phyloP scores from a whole-genome alignment of 257 asterid species.

The Lithospermum erythrorhizon region DNA sequence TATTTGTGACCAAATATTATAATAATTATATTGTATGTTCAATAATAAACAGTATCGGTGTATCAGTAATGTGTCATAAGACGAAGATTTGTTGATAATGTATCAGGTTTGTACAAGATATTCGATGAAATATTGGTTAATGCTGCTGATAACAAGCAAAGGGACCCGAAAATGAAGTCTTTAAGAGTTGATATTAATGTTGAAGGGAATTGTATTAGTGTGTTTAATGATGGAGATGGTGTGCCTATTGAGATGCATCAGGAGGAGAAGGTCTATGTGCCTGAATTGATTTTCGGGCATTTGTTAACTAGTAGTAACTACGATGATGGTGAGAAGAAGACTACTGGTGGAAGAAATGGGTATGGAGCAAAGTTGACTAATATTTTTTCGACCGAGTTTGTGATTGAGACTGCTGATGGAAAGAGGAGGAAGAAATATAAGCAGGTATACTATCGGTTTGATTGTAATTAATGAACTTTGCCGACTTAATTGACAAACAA shows the following conservation, averaged over 20 bases:
- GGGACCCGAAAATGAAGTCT: conserved; percentile 76
- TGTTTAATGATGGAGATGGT: conserved; percentile 86
- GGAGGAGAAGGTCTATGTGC: conserved; percentile 94
- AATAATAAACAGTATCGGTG: too few species aligned
- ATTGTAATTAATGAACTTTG: too few species aligned
- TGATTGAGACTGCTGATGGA: conserved; percentile 93
- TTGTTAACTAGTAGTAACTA: conserved; percentile 94
- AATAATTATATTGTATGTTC: too few species aligned
- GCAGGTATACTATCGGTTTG: conserved; percentile 39
- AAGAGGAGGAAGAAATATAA: conserved; percentile 71
- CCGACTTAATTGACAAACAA: too few species aligned
- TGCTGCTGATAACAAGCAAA: conserved; percentile 89
- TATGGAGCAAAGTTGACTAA: conserved; percentile 93
- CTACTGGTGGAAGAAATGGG: conserved; percentile 95
- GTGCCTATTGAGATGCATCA: conserved; percentile 94
- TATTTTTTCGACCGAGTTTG: conserved; percentile 78
- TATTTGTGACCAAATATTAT: too few species aligned
- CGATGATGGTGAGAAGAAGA: conserved; percentile 83
- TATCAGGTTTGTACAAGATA: conserved; percentile 60
- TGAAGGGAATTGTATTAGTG: conserved; percentile 49
- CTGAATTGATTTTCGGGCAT: conserved; percentile 94
- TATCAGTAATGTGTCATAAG: too few species aligned
- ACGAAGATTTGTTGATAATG: too few species aligned
- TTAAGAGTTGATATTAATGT: conserved; percentile 68
- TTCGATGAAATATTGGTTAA: conserved; percentile 90